Conservation (phyloP, 116 monocot species). For the Iris pallida region DNA sequence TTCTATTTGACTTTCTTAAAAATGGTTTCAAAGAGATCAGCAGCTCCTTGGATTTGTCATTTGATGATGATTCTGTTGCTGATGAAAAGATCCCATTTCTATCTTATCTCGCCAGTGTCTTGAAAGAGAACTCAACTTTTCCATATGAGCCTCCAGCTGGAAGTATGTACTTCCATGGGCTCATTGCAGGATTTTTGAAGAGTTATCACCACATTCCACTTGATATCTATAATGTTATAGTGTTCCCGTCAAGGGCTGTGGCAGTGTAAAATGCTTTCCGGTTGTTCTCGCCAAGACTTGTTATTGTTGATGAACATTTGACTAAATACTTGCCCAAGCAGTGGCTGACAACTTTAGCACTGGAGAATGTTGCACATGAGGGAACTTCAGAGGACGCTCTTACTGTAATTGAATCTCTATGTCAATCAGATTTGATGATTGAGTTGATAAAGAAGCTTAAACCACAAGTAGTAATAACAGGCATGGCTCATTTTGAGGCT, state of each 20-base stretch:
- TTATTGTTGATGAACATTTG: conserved; percentile 78
- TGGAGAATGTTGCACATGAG: no score
- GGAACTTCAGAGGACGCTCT: conserved; percentile 23
- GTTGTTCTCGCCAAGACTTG: conserved; percentile 68
- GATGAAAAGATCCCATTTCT: no score
- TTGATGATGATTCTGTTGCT: conserved; percentile 83
- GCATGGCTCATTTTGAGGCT: conserved; percentile 77
- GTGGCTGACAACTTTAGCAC: conserved; percentile 66
- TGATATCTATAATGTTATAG: conserved; percentile 50
- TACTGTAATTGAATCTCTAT: conserved; percentile 78
- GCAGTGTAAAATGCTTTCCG: conserved; percentile 77
- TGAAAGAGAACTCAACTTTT: no score
- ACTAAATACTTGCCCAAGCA: conserved; percentile 69
- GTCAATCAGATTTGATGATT: conserved; percentile 74
- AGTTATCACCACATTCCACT: conserved; percentile 76
- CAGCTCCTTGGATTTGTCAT: conserved; percentile 86
- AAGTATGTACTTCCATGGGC: no score
- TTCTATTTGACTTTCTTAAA: conserved; percentile 79
- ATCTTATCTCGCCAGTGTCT: no score
- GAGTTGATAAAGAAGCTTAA: conserved; percentile 68
- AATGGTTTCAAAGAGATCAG: conserved; percentile 78
- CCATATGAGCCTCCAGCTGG: no score
- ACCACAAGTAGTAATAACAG: conserved; percentile 83
- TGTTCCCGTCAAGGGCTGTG: conserved; percentile 70
- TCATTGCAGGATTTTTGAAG: conserved; percentile 74